A percentile compares a stretch with the other conserved stretches of the same genome.
These are phyloP conservation scores for Pseudozyma sp. DNA, from an alignment of 1,284 basidiomycete species.

Conservation along the genomic window DNA sequence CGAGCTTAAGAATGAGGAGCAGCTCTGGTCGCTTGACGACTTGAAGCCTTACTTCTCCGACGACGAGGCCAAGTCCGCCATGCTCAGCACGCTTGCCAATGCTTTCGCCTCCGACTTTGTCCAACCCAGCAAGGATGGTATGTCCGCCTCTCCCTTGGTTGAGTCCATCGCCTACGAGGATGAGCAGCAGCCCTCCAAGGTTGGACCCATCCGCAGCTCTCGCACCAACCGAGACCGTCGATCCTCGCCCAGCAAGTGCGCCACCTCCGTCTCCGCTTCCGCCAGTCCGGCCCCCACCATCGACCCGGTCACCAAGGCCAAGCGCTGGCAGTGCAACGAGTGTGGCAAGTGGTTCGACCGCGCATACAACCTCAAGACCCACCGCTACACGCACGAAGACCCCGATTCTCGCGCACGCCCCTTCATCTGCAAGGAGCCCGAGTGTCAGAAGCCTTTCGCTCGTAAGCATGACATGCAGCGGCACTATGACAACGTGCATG, in stretches of 20 bases:
- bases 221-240: conserved; percentile 27
- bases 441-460: conserved; percentile 56
- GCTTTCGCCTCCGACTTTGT: conserved; percentile 19
- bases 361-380: conserved; percentile 63
- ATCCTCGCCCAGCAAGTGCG: conserved; percentile 31
- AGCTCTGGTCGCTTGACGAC: conserved; percentile 19
- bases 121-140: conserved; percentile 16
- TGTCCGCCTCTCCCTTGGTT: not conserved
- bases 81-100: conserved; percentile 36
- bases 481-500: conserved; percentile 58
- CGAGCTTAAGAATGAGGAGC: conserved; percentile 25
- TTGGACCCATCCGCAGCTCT: conserved; percentile 32
- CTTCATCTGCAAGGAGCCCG: conserved; percentile 51
- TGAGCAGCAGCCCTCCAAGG: conserved; percentile 25
- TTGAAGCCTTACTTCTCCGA: conserved; percentile 41
- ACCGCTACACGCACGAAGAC: conserved; percentile 52
- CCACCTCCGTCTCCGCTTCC: conserved; percentile 2
- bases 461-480: conserved; percentile 63
- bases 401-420: conserved; percentile 50
- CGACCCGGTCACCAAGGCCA: conserved; percentile 37
- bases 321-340: conserved; percentile 55
- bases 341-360: conserved; percentile 62
- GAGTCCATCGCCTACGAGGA: conserved; percentile 3
- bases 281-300: conserved; percentile 32
- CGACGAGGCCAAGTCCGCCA: conserved; percentile 21